Base-by-base conservation (phyloP, 192 early-diverging fungal species). In the Fimicolochytrium jonesii region DNA sequence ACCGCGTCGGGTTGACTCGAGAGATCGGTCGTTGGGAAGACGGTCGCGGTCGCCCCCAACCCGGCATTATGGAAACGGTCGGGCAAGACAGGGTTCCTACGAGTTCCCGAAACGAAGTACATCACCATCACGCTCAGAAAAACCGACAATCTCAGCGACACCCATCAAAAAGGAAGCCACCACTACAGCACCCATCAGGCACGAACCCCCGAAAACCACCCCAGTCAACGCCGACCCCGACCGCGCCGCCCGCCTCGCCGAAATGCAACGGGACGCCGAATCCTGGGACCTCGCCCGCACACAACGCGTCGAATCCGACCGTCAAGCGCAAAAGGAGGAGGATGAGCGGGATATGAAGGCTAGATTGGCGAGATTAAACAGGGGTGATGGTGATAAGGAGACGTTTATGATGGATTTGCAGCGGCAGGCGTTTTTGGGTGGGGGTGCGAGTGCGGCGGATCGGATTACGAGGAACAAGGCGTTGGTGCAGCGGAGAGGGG, bases 391-490 rank as follows among this genome's bases (percentile, higher is more conserved):
- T 0, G 37, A 66, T 3, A 69, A 36, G n/a, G 70, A 59, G 32
- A 39, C 39, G 26, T 77, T 77, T 54, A 5, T 55, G 48, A 39
- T 34, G 23, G 73, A 76, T 9, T 10, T 72, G 43, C 55, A 56
- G 2, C 11, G 56, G 13, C 22, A 26, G 58, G 28, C 53, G 37
- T 56, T 52, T 25, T 28, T 28, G 18, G 15, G 33, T 7, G 60
- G 37, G 18, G 59, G 55, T 10, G 44, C 36, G 30, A 64, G 33
- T 41, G 64, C 68, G 10, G 73, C 77, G 4, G 77, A 76, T 26
- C 70, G 67, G 70, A 66, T 75, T 29, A 34, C 41, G 36, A 26
- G 77, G n/a, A 79, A 79, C 42, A 50, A 62, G 59, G 70, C 68
- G 28, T 69, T 64, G 28, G 68, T 56, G 36, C 71, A 77, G 53